These are phyloP conservation scores for Schwanniomyces etchellsii DNA, from an alignment of 1,139 yeast genomes.

Conservation along the genomic window DNA sequence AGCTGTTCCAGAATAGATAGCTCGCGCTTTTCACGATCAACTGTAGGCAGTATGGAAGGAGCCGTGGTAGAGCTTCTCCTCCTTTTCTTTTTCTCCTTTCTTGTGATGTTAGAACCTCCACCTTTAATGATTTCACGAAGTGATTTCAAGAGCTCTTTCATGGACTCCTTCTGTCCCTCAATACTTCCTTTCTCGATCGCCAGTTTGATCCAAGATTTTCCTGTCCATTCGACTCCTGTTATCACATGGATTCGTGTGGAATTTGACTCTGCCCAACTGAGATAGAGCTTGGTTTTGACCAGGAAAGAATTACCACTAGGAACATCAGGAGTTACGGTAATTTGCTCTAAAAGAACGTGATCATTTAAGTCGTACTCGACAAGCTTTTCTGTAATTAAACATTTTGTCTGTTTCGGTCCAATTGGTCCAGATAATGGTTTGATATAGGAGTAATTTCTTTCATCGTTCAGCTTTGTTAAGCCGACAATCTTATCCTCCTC, in stretches of 20 bases:
- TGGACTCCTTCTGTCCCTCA: slow-evolving; percentile 80
- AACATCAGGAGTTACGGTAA: slow-evolving; percentile 85
- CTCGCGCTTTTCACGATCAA: no score
- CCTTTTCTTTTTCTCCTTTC: slow-evolving; percentile 21
- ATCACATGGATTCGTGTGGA: slow-evolving; percentile 56
- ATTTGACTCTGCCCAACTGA: slow-evolving; percentile 77
- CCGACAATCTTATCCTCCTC: slow-evolving; percentile 46
- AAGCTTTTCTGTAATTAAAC: slow-evolving; percentile 68
- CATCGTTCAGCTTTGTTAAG: slow-evolving; percentile 20
- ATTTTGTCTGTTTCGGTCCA: slow-evolving; percentile 93
- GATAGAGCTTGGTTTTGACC: slow-evolving; percentile 59
- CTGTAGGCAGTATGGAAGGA: slow-evolving; percentile 1
- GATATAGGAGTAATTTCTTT: slow-evolving; percentile 62
- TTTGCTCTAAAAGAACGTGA: slow-evolving; percentile 54
- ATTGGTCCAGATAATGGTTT: slow-evolving; percentile 81
- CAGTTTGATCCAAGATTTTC: slow-evolving; percentile 89
- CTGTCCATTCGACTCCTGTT: slow-evolving; percentile 81
- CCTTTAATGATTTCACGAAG: slow-evolving; percentile 41
- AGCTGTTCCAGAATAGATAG: neutral
- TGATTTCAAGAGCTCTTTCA: slow-evolving; percentile 54
- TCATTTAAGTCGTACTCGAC: slow-evolving; percentile 58
- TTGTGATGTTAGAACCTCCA: slow-evolving; percentile 10
- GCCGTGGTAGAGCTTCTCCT: slow-evolving; percentile 6
- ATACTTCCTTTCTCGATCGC: slow-evolving; percentile 88
- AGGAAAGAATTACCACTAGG: slow-evolving; percentile 86